Percentiles rank a stretch among this genome's conserved stretches.
Evolutionary conservation across 495 filamentous ascomycete species (phyloP).

Genomic region (Penicillium diatomitis): DNA sequence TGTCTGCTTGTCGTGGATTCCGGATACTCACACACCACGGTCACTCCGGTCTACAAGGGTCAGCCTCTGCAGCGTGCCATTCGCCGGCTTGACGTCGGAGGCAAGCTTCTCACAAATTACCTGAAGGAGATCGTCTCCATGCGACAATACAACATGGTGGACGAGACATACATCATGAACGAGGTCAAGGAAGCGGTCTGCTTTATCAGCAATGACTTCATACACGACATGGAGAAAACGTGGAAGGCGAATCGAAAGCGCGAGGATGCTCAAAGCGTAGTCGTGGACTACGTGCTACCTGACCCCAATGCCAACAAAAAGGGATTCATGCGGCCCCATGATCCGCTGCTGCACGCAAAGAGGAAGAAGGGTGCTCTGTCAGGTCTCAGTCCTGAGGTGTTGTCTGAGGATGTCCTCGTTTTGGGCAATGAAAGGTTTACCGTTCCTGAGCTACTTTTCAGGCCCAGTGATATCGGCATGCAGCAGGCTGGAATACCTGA

Average conservation of each 20-base stretch:
- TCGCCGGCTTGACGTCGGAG: conserved; percentile 82
- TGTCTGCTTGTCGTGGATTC: conserved; percentile 82
- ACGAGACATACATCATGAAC: conserved; percentile 86
- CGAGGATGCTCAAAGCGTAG: conserved; percentile 54
- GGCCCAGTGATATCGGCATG: conserved; percentile 77
- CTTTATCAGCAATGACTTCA: conserved; percentile 74
- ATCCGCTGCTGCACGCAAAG: conserved; percentile 51
- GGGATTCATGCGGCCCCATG: conserved; percentile 69
- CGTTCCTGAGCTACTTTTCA: conserved; percentile 85
- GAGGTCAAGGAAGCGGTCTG: conserved; percentile 90
- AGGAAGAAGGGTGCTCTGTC: conserved; percentile 46
- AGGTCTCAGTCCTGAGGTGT: conserved; percentile 42
- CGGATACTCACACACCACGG: conserved; percentile 89
- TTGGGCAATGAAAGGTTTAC: conserved; percentile 86
- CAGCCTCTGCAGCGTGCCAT: conserved; percentile 71
- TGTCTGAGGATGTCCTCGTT: conserved; percentile 72
- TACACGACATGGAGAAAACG: conserved; percentile 64
- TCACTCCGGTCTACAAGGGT: conserved; percentile 77
- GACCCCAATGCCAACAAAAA: conserved; percentile 71
- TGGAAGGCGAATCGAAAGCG: conserved; percentile 69
- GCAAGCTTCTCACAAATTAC: conserved; percentile 91
- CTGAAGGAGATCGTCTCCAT: conserved; percentile 84
- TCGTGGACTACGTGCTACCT: conserved; percentile 87
- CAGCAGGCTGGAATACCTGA: conserved; percentile 75
- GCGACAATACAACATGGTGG: conserved; percentile 87